These are phyloP conservation scores for Avena insularis DNA, from an alignment of 176 grass and related monocot genomes.

Conservation along the genomic window DNA sequence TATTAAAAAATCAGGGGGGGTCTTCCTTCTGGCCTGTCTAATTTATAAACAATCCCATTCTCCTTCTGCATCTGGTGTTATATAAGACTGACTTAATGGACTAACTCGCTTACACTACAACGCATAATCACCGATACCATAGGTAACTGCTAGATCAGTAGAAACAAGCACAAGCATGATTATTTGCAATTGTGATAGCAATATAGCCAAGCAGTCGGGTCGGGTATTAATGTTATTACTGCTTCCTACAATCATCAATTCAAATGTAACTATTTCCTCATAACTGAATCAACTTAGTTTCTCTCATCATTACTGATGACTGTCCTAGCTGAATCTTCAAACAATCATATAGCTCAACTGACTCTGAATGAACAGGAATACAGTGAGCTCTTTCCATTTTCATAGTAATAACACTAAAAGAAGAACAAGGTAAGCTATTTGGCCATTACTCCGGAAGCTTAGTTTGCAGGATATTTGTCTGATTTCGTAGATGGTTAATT, in stretches of 20 bases:
- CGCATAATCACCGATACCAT: background rate
- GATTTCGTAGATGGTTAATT: too few species aligned
- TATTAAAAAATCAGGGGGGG: background rate
- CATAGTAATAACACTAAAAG: too few species aligned
- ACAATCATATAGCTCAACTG: constrained; percentile 13
- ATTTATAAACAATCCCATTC: background rate
- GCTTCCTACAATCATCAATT: background rate
- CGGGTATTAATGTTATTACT: background rate
- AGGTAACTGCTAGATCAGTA: background rate
- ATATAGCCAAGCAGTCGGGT: background rate
- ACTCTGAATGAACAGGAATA: too few species aligned
- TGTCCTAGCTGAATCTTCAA: constrained; percentile 3
- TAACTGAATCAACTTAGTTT: constrained; percentile 10
- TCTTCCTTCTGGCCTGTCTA: background rate
- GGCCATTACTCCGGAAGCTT: too few species aligned
- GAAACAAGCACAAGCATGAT: background rate
- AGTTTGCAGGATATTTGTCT: too few species aligned
- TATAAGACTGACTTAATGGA: background rate
- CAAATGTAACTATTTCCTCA: background rate
- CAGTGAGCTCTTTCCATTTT: too few species aligned
- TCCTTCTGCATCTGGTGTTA: background rate
- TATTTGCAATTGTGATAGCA: background rate
- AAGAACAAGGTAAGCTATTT: too few species aligned
- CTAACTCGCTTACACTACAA: background rate
- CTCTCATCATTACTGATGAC: constrained; percentile 1